Base-by-base conservation (phyloP, 768 basidiomycete species). In the Pisolithus orientalis region DNA sequence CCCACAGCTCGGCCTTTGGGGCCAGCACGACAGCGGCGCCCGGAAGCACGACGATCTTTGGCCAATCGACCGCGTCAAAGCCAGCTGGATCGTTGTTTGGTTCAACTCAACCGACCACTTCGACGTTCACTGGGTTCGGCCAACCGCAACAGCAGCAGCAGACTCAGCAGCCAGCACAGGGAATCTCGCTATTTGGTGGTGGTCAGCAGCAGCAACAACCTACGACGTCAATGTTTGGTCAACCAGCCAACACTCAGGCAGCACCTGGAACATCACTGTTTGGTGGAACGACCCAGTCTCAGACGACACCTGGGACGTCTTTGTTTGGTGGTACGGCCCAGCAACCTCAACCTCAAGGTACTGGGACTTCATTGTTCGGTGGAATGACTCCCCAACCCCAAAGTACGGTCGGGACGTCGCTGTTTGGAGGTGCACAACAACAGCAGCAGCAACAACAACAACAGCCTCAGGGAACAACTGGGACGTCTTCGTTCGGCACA, bases 21-120 rank as follows among this genome's bases (percentile, higher is more conserved):
- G 58, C 72, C 40, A 72, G 28, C 28, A 47, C 74, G 54, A 66
- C 73, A 32, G 58, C 70, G 17, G 54, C 49, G 53, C 57, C 47
- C 17, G 43, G 38, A 25, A 61, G 53, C 46, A 31, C 53, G 38
- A 57, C 66, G 42, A 49, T 68, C 34, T 70, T 72, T 46, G 62
- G 71, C 10, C 63, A 65, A 53, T 47, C 47, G 31, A 42, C 46
- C 5, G 52, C 62, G 52, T 58, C 62, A 34, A 72, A 70, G 53
- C 60, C 72, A 27, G 53, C 61, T 44, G 61, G 60, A 16, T 63
- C 69, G 14, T 57, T 75, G 49, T 79, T 80, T 64, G 75, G 75
- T 16, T 53, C 53, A 31, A 59, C 64, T 43, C 62, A 67, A 47
- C 70, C 65, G 5, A 44, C 60, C 56, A 49, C 67, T 43, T 51